Evolutionary conservation across 176 grass and related monocot genomes (phyloP).

Genomic region (Olyra latifolia): DNA sequence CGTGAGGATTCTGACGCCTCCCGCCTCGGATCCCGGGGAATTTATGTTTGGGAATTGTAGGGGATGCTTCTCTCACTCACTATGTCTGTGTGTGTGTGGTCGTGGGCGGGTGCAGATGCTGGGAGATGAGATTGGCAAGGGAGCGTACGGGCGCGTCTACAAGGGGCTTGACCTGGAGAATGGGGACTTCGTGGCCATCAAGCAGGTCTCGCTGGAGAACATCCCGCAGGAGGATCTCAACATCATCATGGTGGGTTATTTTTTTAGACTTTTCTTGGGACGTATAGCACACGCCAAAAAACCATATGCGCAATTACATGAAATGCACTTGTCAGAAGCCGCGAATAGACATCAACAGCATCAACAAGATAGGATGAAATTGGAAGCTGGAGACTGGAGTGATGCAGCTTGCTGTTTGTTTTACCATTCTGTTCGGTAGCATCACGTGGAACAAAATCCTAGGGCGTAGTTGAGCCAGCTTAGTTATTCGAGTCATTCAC

Average conservation of each 20-base stretch:
- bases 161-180: conserved; percentile 96
- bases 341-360: background rate
- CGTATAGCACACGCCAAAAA: background rate
- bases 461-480: background rate
- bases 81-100: background rate
- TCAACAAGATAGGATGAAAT: background rate
- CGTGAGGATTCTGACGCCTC: conserved; percentile 41
- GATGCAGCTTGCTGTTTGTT: conserved; percentile 1
- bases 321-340: conserved; percentile 22
- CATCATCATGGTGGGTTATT: conserved; percentile 79
- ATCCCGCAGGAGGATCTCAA: conserved; percentile 97
- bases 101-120: conserved; percentile 64
- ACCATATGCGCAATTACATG: conserved; percentile 1
- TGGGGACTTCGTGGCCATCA: conserved; percentile 99
- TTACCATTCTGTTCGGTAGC: background rate
- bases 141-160: conserved; percentile 97
- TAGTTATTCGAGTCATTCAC: background rate
- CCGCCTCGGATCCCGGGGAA: conserved; percentile 34
- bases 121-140: conserved; percentile 97
- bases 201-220: conserved; percentile 98
- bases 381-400: conserved; percentile 13
- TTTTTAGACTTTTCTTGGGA: background rate
- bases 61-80: conserved; percentile 22
- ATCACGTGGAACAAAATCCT: background rate
- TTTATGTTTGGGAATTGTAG: conserved; percentile 27